These are phyloP conservation scores for Lodderomyces margitis DNA, from an alignment of 1,139 yeast genomes.

Conservation along the genomic window DNA sequence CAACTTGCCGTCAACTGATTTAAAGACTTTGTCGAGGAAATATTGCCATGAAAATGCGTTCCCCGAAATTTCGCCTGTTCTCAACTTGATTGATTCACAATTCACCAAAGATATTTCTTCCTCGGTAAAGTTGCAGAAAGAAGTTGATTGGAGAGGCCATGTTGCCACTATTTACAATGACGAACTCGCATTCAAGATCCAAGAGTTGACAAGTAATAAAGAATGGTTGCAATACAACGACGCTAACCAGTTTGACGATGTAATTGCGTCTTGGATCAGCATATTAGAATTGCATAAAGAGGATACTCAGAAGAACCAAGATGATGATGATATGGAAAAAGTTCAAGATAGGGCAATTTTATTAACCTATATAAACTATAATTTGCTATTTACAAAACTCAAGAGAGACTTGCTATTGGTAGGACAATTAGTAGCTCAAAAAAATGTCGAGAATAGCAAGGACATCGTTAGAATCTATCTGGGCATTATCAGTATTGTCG, in stretches of 20 bases:
- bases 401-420: conserved; percentile 65
- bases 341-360: conserved; percentile 75
- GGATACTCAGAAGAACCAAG: conserved; percentile 44
- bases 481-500: conserved; percentile 46
- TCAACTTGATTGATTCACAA: conserved; percentile 44
- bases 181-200: conserved; percentile 63
- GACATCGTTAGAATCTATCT: conserved; percentile 52
- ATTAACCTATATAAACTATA: conserved; percentile 71
- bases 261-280: conserved; percentile 38
- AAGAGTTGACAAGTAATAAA: conserved; percentile 39
- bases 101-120: conserved; percentile 38
- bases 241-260: conserved; percentile 30
- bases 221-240: conserved; percentile 22
- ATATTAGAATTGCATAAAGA: conserved; percentile 47
- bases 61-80: conserved; percentile 34
- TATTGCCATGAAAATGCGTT: conserved; percentile 34
- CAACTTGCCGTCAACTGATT: conserved; percentile 31
- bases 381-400: conserved; percentile 61
- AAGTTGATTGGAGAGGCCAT: conserved; percentile 70
- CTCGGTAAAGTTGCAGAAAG: conserved; percentile 27
- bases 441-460: conserved; percentile 33
- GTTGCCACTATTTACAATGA: conserved; percentile 68
- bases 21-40: conserved; percentile 47
- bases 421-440: conserved; percentile 25
- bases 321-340: conserved; percentile 49